Evolutionary conservation across 2,329 filamentous ascomycete species (phyloP).

Genomic region (Colletotrichum zoysiae): DNA sequence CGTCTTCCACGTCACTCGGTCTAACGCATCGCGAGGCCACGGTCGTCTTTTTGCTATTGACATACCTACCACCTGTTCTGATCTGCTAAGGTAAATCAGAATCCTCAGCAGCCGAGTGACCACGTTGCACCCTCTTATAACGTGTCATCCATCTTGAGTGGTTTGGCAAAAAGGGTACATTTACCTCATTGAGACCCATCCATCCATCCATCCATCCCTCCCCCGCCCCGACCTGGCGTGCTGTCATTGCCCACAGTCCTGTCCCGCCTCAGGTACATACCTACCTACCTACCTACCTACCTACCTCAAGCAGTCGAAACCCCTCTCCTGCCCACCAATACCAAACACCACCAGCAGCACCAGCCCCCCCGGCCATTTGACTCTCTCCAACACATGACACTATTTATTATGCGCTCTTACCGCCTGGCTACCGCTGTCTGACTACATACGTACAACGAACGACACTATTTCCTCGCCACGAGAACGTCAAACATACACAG

Average conservation of each 20-base stretch:
- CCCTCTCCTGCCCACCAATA: conserved; percentile 36
- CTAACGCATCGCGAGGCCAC: conserved; percentile 27
- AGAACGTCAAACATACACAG: conserved; percentile 1
- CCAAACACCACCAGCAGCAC: conserved; percentile 9
- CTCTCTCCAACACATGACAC: conserved; percentile 25
- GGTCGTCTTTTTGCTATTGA: conserved; percentile 15
- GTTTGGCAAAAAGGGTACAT: conserved; percentile 21
- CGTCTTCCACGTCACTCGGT: conserved; percentile 1
- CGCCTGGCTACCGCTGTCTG: conserved; percentile 26
- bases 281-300: neutral
- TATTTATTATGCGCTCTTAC: conserved; percentile 40
- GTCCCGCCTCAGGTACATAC: neutral
- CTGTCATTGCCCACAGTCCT: conserved; percentile 8
- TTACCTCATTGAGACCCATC: neutral
- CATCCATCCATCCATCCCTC: neutral
- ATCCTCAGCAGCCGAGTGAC: conserved; percentile 10
- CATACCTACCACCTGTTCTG: conserved; percentile 28
- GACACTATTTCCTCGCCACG: neutral
- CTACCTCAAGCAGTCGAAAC: conserved; percentile 20
- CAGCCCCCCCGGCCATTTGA: conserved; percentile 7
- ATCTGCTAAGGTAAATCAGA: neutral
- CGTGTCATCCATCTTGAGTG: conserved; percentile 23
- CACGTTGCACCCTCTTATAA: conserved; percentile 6
- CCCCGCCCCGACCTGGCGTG: conserved; percentile 20
- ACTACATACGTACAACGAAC: conserved; percentile 9